Evolutionary conservation across 202 grass and related monocot species (phyloP).

Genomic region (Miscanthus sacchariflorus): DNA sequence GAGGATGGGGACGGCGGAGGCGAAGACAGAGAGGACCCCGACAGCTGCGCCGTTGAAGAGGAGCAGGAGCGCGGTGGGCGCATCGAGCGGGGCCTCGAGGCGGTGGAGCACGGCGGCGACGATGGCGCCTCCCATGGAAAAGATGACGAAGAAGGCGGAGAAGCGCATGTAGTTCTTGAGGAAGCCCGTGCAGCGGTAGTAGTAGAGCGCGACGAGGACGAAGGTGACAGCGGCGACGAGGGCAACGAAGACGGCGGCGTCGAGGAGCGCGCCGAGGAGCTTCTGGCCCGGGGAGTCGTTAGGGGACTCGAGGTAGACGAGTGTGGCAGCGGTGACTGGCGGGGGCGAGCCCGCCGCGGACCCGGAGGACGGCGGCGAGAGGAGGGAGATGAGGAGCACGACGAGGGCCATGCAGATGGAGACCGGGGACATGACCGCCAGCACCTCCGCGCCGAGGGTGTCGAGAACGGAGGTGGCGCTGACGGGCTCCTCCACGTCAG

Average conservation of each 20-base stretch:
- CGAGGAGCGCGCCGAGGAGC: slow-evolving; percentile 81
- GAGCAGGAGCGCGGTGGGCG: slow-evolving; percentile 63
- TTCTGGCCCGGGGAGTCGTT: slow-evolving; percentile 72
- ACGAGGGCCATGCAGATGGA: slow-evolving; percentile 98
- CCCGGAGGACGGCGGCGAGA: slow-evolving; percentile 53
- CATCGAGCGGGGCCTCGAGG: slow-evolving; percentile 74
- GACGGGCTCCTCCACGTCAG: background rate
- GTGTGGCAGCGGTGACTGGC: slow-evolving; percentile 72
- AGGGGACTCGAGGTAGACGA: slow-evolving; percentile 81
- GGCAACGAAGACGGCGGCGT: slow-evolving; percentile 81
- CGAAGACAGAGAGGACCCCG: slow-evolving; percentile 87
- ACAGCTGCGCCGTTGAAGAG: slow-evolving; percentile 79
- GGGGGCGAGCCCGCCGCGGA: slow-evolving; percentile 42
- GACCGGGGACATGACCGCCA: slow-evolving; percentile 92
- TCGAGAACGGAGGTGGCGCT: slow-evolving; percentile 67
- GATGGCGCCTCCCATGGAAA: slow-evolving; percentile 92
- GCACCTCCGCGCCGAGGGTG: slow-evolving; percentile 77
- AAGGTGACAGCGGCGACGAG: slow-evolving; percentile 82
- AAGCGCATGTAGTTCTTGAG: slow-evolving; percentile 96
- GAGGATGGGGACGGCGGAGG: slow-evolving; percentile 74
- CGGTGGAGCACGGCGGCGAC: slow-evolving; percentile 64
- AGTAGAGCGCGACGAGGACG: slow-evolving; percentile 88
- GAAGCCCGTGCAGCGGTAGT: slow-evolving; percentile 95
- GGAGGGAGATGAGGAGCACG: slow-evolving; percentile 82
- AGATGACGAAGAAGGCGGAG: slow-evolving; percentile 95